A percentile compares a stretch with the other conserved stretches of the same genome.
Conservation (phyloP, 805 yeast species). For the Kluyveromyces lactis region DNA sequence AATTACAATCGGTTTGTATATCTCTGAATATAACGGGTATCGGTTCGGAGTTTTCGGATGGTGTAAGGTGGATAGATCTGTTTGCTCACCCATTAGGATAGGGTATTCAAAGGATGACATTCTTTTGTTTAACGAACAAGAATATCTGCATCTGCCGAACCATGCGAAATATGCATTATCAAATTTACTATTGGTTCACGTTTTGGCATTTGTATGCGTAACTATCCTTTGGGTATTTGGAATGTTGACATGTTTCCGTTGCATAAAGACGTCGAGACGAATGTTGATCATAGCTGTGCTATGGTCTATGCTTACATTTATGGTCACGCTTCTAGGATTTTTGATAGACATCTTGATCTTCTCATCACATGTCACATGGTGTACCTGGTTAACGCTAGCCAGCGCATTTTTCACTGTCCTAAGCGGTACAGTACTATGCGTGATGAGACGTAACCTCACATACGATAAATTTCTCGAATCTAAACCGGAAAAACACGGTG, state of each 20-base stretch:
- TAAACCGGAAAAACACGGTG: too few species aligned
- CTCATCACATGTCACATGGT: slow-evolving; percentile 64
- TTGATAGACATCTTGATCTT: slow-evolving; percentile 76
- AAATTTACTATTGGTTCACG: slow-evolving; percentile 56
- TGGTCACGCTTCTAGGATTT: slow-evolving; percentile 64
- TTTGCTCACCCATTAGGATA: slow-evolving; percentile 14
- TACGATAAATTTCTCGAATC: neutral
- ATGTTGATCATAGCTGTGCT: slow-evolving; percentile 46
- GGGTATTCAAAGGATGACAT: slow-evolving; percentile 12
- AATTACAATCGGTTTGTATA: slow-evolving; percentile 38
- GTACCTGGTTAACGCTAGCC: slow-evolving; percentile 77
- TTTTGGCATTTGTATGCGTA: slow-evolving; percentile 52
- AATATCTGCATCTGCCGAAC: slow-evolving; percentile 46
- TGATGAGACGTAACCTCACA: neutral
- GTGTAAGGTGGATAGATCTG: slow-evolving; percentile 30
- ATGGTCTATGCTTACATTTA: slow-evolving; percentile 58
- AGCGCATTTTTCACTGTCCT: slow-evolving; percentile 60
- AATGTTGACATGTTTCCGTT: slow-evolving; percentile 32
- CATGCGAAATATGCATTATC: slow-evolving; percentile 52
- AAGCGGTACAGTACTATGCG: slow-evolving; percentile 55
- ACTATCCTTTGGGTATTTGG: slow-evolving; percentile 36
- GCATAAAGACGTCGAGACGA: slow-evolving; percentile 29
- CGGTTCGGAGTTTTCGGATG: slow-evolving; percentile 67
- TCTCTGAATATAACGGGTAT: slow-evolving; percentile 42
- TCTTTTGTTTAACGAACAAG: neutral